Evolutionary conservation across 495 filamentous ascomycete genomes (phyloP), one percentile per base, ranked within the genome.

Genomic region (Aspergillus sclerotiicarbonarius): DNA sequence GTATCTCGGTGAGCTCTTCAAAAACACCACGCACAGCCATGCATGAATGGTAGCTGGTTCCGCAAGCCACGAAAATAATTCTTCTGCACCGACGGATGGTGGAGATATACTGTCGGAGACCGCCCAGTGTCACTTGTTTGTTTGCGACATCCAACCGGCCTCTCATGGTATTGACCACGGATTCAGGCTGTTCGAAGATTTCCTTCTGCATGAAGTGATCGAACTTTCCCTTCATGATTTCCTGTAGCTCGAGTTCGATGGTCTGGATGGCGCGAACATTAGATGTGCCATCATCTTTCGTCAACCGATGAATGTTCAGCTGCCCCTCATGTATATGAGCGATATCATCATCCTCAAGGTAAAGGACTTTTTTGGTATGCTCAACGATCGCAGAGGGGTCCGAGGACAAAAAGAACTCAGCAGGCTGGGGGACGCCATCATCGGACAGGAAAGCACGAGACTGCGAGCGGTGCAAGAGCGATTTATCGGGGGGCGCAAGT

Each of bases 181-280:
- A 98, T 77, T 98, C 94, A 57, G 94, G 94, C 78, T 98, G 94
- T 79, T 98, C 94, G 74, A 98, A 98, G 68, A 98, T 98, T 72
- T 98, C 94, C 82, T 98, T 98, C 72, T 98, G 95, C 94, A 98
- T 98, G 82, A 97, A 98, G 76, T 98, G 94, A 71, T 98, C 94
- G 76, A 98, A 98, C 68, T 93, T 95, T 69, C 94, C 94, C 85
- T 98, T 98, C 94, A 98, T 98, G 74, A 98, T 98, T 79, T 98
- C 94, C 79, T 98, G 94, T 54, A 98, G 86, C 83, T 98, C 91
- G 41, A 98, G 87, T 78, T 98, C 94, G 54, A 98, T 84, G 44
- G 94, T 98, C 80, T 98, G 94, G 73, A 98, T 98, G 53, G 89
- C 89, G 67, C 94, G 91, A 53, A 98, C 92, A 69, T 96, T 96